Conservation (phyloP, 176 grass and related monocot species). For the Triticum urartu region DNA sequence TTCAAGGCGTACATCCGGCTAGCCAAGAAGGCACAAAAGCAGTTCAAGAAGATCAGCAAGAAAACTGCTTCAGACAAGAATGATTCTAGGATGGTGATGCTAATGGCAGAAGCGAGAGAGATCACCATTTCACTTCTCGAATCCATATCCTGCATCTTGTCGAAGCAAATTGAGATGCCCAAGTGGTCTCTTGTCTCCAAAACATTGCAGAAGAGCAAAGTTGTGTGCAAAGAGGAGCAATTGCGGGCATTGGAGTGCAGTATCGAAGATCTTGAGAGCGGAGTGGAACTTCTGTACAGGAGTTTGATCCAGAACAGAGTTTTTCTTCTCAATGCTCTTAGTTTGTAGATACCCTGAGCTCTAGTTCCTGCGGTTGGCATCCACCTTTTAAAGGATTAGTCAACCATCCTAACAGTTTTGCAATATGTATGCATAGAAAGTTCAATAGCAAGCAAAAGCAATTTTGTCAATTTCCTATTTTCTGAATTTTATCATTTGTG, state of each 20-base stretch:
- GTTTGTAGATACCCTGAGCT: conserved; percentile 15
- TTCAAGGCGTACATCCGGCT: conserved; percentile 22
- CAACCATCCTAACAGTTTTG: conserved; percentile 22
- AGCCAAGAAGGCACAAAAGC: conserved; percentile 32
- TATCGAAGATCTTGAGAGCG: conserved; percentile 37
- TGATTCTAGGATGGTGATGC: conserved; percentile 11
- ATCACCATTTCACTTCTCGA: conserved; percentile 33
- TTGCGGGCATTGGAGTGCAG: conserved; percentile 42
- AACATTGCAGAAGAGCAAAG: conserved; percentile 34
- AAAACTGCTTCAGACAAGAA: conserved; percentile 20
- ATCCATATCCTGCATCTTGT: conserved; percentile 2
- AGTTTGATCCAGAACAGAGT: conserved; percentile 51
- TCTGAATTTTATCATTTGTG: not conserved
- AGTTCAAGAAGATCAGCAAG: conserved; percentile 43
- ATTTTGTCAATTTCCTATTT: not conserved
- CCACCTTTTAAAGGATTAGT: conserved; percentile 41
- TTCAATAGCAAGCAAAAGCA: not conserved
- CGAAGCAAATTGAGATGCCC: conserved; percentile 31
- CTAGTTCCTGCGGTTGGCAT: conserved; percentile 25
- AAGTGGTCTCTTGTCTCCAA: conserved; percentile 40
- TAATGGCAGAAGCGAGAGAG: conserved; percentile 35
- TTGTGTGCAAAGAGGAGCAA: conserved; percentile 26
- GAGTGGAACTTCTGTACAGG: conserved; percentile 30
- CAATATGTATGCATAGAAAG: not conserved
- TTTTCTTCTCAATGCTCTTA: conserved; percentile 48